Evolutionary conservation across 768 basidiomycete genomes (phyloP), one percentile per base, ranked within the genome.

Genomic region (Calocera viscosa): DNA sequence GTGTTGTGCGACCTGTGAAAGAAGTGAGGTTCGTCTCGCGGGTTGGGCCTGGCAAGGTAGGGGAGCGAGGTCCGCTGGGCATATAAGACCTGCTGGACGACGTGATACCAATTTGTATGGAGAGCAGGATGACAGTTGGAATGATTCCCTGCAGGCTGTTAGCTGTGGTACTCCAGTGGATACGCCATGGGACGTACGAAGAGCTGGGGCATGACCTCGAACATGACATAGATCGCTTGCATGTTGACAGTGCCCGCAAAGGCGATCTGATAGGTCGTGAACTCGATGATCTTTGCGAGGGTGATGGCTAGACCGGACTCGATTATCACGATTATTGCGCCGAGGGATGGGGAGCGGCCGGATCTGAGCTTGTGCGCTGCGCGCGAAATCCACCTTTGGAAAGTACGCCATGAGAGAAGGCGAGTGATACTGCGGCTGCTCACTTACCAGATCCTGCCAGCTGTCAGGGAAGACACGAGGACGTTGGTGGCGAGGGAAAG

Each of bases 231-330:
- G 24, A 60, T 60, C 8, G 53, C 53, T 19, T 60, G 53, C 53
- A 60, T 60, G 30, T 60, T 32, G 53, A 60, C 53, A 26, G 53
- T 60, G 24, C 53, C 53, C 10, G 53, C 53, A 32, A 60, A 60
- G 10, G 53, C 53, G 30, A 60, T 60, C 53, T 60, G 53, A 26
- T 28, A 60, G 30, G 53, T 60, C 8, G 53, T 26, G 30, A 60
- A 60, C 53, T 60, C 53, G 26, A 60, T 60, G 53, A 60, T 60
- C 19, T 60, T 60, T 5, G 53, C 53, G 16, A 60, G 2, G 14
- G 53, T 60, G 53, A 60, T 60, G 53, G 53, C 53, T 2, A 60
- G 53, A 60, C 53, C 53, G 53, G 53, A 60, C 30, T 60, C 53
- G 19, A 60, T 60, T 5, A 60, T 60, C 5, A 60, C 14, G 30